Evolutionary conservation across 148 eudicot genomes (phyloP).

Genomic region (Rhododendron mucronatum): DNA sequence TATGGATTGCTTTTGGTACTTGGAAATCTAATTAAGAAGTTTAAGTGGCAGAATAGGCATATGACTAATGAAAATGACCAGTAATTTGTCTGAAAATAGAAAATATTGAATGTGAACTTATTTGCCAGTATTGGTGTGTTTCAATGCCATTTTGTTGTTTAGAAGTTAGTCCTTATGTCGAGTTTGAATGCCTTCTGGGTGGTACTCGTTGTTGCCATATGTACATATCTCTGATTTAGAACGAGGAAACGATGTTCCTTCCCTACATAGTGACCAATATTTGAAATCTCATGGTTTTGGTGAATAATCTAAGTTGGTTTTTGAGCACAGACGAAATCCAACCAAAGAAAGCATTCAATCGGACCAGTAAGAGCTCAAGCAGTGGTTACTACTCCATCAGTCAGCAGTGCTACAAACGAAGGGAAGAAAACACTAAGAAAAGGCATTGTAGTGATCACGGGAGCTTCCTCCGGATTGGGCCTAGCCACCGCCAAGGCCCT

Average conservation of each 20-base stretch:
- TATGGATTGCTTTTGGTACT: background rate
- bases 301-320: background rate
- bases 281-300: conserved; percentile 1
- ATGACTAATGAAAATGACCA: background rate
- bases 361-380: conserved; percentile 44
- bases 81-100: background rate
- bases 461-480: conserved; percentile 91
- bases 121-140: background rate
- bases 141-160: background rate
- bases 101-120: background rate
- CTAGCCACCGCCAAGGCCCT: conserved; percentile 83
- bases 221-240: background rate
- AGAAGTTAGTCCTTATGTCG: background rate
- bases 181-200: background rate
- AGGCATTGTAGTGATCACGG: conserved; percentile 79
- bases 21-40: background rate
- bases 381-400: conserved; percentile 47
- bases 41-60: background rate
- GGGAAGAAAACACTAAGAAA: conserved; percentile 69
- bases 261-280: background rate
- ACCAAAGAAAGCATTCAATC: conserved; percentile 22
- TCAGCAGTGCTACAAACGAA: conserved; percentile 28
- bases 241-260: background rate
- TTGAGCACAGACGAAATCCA: conserved; percentile 8
- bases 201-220: background rate